Evolutionary conservation across 2,329 filamentous ascomycete species (phyloP).

Genomic region (Stagonosporopsis vannaccii): DNA sequence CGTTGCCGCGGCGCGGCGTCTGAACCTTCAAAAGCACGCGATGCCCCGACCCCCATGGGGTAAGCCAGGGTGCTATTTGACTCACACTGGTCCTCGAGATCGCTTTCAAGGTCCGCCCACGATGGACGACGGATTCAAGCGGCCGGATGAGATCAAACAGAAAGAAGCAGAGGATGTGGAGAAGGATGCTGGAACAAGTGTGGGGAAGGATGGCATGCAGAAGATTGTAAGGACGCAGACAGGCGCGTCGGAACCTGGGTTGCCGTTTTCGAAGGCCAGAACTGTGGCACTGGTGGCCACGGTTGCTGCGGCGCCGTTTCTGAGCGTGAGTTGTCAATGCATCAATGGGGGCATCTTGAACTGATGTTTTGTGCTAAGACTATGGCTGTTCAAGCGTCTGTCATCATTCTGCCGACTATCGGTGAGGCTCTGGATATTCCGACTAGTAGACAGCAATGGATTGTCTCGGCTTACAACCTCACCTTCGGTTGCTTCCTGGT

Average conservation of each 20-base stretch:
- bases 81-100: slow-evolving; percentile 1
- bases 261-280: slow-evolving; percentile 43
- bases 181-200: neutral
- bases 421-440: slow-evolving; percentile 64
- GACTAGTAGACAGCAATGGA: slow-evolving; percentile 68
- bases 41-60: slow-evolving; percentile 6
- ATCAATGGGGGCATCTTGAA: too few relatives aligned
- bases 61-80: neutral
- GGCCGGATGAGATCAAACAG: slow-evolving; percentile 10
- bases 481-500: slow-evolving; percentile 71
- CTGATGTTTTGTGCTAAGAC: slow-evolving; percentile 48
- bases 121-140: slow-evolving; percentile 22
- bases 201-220: slow-evolving; percentile 14
- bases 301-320: slow-evolving; percentile 38
- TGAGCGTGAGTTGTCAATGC: slow-evolving; percentile 43
- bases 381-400: slow-evolving; percentile 64
- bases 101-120: neutral
- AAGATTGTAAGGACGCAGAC: slow-evolving; percentile 17
- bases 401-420: slow-evolving; percentile 70
- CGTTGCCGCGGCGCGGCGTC: slow-evolving; percentile 9
- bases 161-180: slow-evolving; percentile 7
- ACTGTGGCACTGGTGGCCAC: slow-evolving; percentile 41
- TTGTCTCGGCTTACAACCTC: slow-evolving; percentile 70
- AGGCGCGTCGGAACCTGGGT: slow-evolving; percentile 6
- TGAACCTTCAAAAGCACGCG: slow-evolving; percentile 16